phyloP scores from a whole-genome alignment of 331 rosid species.

The Ulmus americana region DNA sequence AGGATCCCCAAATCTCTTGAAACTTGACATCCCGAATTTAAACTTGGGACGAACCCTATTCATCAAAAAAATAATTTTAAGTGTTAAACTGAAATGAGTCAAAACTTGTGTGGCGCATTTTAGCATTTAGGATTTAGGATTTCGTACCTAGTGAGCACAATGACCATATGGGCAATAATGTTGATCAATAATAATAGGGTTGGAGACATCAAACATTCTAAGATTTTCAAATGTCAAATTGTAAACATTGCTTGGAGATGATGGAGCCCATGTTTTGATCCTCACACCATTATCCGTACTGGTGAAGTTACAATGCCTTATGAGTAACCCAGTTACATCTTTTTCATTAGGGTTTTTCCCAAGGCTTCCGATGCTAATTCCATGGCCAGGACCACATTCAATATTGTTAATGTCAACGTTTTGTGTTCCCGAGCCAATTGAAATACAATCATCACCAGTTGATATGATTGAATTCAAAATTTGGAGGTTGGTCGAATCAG shows the following conservation, averaged over 20 bases:
- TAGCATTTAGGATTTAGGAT: background rate
- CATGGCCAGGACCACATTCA: conserved; percentile 40
- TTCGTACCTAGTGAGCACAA: background rate
- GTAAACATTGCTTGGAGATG: conserved; percentile 8
- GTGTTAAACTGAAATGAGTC: background rate
- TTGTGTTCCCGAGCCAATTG: conserved; percentile 35
- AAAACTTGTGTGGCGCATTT: background rate
- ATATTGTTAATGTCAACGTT: conserved; percentile 2
- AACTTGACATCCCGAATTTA: conserved; percentile 27
- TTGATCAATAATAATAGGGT: conserved; percentile 43
- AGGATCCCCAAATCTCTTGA: conserved; percentile 29
- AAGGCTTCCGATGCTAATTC: conserved; percentile 43
- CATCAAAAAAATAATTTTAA: background rate
- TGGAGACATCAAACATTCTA: conserved; percentile 14
- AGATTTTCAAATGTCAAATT: conserved; percentile 18
- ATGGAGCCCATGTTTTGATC: conserved; percentile 36
- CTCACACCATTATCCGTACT: conserved; percentile 39
- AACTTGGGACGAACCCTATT: conserved; percentile 26
- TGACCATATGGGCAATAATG: conserved; percentile 23
- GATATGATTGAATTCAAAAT: conserved; percentile 21
- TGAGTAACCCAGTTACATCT: background rate
- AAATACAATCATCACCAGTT: conserved; percentile 60
- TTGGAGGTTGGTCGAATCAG: conserved; percentile 6
- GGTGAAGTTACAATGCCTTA: conserved; percentile 10
- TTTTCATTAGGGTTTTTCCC: conserved; percentile 5